Conservation (phyloP, 352 stramenopile genomes). For the Globisporangium emineosum region DNA sequence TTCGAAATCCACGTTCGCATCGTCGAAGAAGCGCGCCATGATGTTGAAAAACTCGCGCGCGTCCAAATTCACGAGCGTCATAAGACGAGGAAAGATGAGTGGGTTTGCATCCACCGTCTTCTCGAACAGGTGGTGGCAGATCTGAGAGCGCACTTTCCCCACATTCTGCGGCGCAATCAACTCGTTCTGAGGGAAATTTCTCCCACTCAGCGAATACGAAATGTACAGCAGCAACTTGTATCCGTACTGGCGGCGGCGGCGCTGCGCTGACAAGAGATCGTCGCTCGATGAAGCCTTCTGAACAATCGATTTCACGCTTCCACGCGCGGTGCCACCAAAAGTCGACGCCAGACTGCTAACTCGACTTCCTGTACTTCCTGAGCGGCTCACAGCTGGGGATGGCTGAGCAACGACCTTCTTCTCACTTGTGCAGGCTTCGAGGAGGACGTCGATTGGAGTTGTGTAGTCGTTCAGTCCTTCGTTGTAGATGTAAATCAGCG, state of each 20-base stretch:
- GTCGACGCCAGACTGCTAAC: conserved; percentile 61
- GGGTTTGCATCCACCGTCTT: conserved; percentile 35
- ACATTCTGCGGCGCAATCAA: conserved; percentile 59
- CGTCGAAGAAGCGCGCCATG: conserved; percentile 75
- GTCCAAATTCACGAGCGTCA: conserved; percentile 74
- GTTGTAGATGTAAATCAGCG: conserved; percentile 95
- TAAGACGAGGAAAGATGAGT: conserved; percentile 77
- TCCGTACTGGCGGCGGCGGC: conserved; percentile 64
- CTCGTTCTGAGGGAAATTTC: conserved; percentile 87
- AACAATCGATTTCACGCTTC: conserved; percentile 29
- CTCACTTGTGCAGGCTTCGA: conserved; percentile 69
- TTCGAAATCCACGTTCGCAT: conserved; percentile 83
- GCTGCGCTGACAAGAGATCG: conserved; percentile 46
- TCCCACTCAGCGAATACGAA: conserved; percentile 88
- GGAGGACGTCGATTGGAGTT: conserved; percentile 88
- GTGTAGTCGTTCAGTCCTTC: conserved; percentile 91
- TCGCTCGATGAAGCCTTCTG: conserved; percentile 30
- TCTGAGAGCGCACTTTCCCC: conserved; percentile 63
- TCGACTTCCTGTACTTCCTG: conserved; percentile 35
- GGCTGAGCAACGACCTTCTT: conserved; percentile 26
- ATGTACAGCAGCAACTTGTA: conserved; percentile 91
- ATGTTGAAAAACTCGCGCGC: conserved; percentile 82
- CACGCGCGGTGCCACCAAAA: conserved; percentile 53
- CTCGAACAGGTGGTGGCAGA: conserved; percentile 88
- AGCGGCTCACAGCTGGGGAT: conserved; percentile 11